Evolutionary conservation across 2,329 filamentous ascomycete species (phyloP).

Genomic region (Blastomyces gilchristii): DNA sequence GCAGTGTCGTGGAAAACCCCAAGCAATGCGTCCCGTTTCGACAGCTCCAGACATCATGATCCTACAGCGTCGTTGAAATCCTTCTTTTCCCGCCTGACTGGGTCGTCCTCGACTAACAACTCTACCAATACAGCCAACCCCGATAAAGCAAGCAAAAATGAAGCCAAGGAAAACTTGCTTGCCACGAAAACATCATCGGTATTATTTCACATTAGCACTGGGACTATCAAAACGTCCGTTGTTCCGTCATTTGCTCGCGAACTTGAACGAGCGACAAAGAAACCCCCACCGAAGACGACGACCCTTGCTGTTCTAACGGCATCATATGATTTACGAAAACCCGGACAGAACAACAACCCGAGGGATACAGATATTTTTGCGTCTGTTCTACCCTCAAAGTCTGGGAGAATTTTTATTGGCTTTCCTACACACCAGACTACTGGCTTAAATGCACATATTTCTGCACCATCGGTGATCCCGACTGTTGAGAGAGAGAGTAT

Average conservation of each 20-base stretch:
- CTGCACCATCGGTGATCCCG: conserved; percentile 89
- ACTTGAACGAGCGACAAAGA: conserved; percentile 91
- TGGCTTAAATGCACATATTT: conserved; percentile 84
- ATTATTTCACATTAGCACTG: conserved; percentile 80
- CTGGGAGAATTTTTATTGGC: conserved; percentile 89
- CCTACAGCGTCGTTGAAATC: conserved; percentile 55
- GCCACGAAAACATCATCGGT: conserved; percentile 64
- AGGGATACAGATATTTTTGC: conserved; percentile 64
- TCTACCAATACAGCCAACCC: conserved; percentile 30
- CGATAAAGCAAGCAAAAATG: conserved; percentile 49
- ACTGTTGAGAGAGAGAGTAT: conserved; percentile 96
- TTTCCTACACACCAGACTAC: conserved; percentile 98
- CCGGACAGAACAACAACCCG: conserved; percentile 41
- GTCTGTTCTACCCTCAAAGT: conserved; percentile 79
- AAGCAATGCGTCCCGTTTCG: conserved; percentile 28
- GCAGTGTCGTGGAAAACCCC: conserved; percentile 74
- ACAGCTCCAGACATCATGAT: conserved; percentile 28
- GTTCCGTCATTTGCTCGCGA: conserved; percentile 65
- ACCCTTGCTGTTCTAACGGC: conserved; percentile 81
- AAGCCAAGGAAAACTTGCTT: conserved; percentile 62
- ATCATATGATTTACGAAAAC: conserved; percentile 70
- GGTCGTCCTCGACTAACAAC: conserved; percentile 42
- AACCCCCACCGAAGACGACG: conserved; percentile 81
- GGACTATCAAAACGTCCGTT: conserved; percentile 67
- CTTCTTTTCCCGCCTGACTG: conserved; percentile 71